phyloP scores from a whole-genome alignment of 2,329 filamentous ascomycete species.

The Penicillium griseofulvum region DNA sequence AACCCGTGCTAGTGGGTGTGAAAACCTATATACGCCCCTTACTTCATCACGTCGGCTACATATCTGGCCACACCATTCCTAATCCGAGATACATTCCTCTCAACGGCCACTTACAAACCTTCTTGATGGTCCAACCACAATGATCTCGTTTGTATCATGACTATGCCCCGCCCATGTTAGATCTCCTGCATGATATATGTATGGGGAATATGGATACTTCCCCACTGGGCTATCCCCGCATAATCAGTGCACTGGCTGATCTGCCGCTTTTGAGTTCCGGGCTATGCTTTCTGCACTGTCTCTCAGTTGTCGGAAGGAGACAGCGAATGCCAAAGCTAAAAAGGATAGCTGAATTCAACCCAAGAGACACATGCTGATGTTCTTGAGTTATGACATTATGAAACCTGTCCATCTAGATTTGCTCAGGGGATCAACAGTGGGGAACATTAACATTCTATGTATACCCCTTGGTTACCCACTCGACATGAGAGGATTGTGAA shows the following conservation, averaged over 20 bases:
- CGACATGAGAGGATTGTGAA: not conserved
- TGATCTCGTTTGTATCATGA: not conserved
- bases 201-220: not conserved
- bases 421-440: not conserved
- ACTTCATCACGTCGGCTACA: not conserved
- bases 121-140: not conserved
- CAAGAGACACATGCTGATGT: not conserved
- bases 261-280: not conserved
- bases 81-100: not conserved
- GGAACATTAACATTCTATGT: not conserved
- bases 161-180: not conserved
- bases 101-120: not conserved
- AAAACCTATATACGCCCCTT: not conserved
- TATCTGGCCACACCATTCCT: not conserved
- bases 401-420: not conserved
- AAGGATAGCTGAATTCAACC: no score
- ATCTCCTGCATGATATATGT: not conserved
- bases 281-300: not conserved
- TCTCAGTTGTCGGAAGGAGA: not conserved
- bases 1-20: not conserved
- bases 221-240: not conserved
- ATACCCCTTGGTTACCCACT: not conserved
- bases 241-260: not conserved
- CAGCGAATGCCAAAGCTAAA: not conserved
- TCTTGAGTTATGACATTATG: not conserved